These are phyloP conservation scores for Penicillium sp. DNA, from an alignment of 2,329 filamentous ascomycete species.

Conservation along the genomic window DNA sequence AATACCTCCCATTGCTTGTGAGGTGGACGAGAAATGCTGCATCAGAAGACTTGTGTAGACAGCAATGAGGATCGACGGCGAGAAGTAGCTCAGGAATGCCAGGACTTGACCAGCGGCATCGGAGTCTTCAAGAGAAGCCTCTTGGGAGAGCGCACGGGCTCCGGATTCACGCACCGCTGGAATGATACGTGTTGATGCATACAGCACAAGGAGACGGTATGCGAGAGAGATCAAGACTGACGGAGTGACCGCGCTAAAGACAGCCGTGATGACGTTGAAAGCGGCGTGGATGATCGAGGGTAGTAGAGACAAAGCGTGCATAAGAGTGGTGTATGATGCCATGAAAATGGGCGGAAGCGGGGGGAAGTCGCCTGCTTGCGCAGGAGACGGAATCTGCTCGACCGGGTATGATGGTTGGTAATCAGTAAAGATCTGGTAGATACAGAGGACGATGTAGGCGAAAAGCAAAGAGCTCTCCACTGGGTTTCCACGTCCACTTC, in stretches of 20 bases:
- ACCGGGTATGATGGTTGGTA: conserved; percentile 78
- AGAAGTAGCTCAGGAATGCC: conserved; percentile 88
- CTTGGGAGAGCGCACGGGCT: conserved; percentile 76
- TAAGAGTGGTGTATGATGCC: conserved; percentile 91
- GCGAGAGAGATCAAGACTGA: conserved; percentile 93
- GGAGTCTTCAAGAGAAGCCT: conserved; percentile 80
- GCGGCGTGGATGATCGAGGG: conserved; percentile 80
- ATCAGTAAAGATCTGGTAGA: conserved; percentile 99
- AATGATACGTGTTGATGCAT: conserved; percentile 92
- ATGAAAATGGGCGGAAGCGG: conserved; percentile 97
- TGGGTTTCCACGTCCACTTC: conserved; percentile 88
- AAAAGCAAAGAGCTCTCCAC: conserved; percentile 94
- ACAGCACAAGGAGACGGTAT: conserved; percentile 92
- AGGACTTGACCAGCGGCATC: conserved; percentile 79
- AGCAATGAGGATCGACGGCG: conserved; percentile 88
- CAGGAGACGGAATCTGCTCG: conserved; percentile 52
- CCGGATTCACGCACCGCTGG: conserved; percentile 88
- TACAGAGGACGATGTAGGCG: conserved; percentile 95
- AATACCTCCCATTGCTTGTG: conserved; percentile 58
- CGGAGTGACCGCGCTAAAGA: conserved; percentile 91
- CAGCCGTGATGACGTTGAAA: conserved; percentile 83
- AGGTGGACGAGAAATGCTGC: conserved; percentile 86
- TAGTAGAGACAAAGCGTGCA: conserved; percentile 80
- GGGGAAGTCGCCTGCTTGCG: conserved; percentile 74
- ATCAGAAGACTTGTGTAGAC: conserved; percentile 95